Evolutionary conservation across 2,329 filamentous ascomycete species (phyloP).

Genomic region (Stemphylium lycopersici): DNA sequence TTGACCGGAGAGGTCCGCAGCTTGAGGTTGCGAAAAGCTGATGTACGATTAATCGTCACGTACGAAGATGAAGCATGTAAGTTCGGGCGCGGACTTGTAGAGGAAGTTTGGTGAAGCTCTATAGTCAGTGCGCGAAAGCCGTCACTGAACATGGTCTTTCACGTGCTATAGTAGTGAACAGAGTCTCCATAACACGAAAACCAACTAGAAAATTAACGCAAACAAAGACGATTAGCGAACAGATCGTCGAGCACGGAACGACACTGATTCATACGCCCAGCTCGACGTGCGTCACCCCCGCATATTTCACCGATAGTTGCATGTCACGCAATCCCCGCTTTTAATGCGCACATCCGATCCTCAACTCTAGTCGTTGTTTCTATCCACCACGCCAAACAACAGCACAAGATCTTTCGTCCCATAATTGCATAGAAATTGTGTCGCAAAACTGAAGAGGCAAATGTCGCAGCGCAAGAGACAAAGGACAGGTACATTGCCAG

Average conservation of each 20-base stretch:
- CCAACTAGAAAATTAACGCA: not conserved
- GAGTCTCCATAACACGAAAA: no score
- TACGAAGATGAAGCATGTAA: no score
- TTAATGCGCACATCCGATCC: not conserved
- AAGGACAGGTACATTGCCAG: not conserved
- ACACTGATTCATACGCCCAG: not conserved
- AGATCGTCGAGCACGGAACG: not conserved
- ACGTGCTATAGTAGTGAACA: no score
- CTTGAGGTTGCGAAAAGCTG: no score
- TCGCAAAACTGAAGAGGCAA: not conserved
- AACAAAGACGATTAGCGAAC: not conserved
- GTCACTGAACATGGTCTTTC: no score
- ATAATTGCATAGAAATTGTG: not conserved
- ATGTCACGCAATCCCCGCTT: conserved; percentile 13
- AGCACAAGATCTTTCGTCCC: not conserved
- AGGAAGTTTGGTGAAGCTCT: no score
- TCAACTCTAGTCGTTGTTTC: not conserved
- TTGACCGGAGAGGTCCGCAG: not conserved
- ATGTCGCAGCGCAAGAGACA: conserved; percentile 9
- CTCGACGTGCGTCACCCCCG: not conserved
- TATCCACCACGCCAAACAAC: not conserved
- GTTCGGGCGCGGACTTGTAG: no score
- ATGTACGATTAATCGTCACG: no score
- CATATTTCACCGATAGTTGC: not conserved
- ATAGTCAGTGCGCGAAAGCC: no score